Conservation (phyloP, 129 eudicot genomes). For the Pittosporum tobira region DNA sequence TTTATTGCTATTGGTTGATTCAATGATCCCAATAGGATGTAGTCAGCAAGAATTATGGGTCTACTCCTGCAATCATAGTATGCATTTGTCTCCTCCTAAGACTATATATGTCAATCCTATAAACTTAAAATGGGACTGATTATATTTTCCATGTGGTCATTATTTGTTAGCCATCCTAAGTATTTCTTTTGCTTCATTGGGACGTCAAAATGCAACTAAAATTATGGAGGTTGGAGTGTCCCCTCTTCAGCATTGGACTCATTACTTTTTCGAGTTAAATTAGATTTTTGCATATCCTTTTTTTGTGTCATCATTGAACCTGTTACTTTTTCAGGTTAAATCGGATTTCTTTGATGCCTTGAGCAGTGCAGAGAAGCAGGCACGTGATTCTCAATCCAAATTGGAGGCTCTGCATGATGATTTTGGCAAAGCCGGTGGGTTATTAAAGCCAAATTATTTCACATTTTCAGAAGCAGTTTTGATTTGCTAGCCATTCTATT, state of each 20-base stretch:
- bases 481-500: too few species aligned
- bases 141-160: too few species aligned
- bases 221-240: not conserved
- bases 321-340: conserved; percentile 49
- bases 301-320: conserved; percentile 1
- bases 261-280: conserved; percentile 47
- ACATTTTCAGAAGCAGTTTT: not conserved
- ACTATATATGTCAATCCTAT: too few species aligned
- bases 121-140: too few species aligned
- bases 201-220: not conserved
- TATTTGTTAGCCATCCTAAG: too few species aligned
- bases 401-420: conserved; percentile 47
- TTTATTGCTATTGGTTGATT: too few species aligned
- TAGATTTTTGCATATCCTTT: conserved; percentile 54
- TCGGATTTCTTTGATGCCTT: conserved; percentile 80
- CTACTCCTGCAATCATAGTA: too few species aligned
- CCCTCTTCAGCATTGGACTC: not conserved
- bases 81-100: too few species aligned
- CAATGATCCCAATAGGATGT: too few species aligned
- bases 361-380: conserved; percentile 80
- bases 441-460: not conserved
- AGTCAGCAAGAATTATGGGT: too few species aligned
- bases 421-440: conserved; percentile 63
- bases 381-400: conserved; percentile 56
- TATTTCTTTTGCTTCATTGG: too few species aligned